These are phyloP conservation scores for Russula griseocarnosa DNA, from an alignment of 768 basidiomycete genomes.

Conservation along the genomic window DNA sequence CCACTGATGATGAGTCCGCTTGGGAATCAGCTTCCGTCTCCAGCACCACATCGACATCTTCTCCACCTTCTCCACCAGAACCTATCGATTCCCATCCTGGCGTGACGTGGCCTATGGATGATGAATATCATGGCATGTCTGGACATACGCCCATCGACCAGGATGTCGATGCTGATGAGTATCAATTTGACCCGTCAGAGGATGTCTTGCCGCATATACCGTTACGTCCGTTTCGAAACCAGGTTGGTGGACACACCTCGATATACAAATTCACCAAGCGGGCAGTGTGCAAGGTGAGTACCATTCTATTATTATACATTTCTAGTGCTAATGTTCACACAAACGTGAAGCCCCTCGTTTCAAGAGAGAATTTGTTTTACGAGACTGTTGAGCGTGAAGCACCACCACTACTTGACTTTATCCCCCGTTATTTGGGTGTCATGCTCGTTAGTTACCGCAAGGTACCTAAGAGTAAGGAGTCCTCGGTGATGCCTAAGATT, in stretches of 20 bases:
- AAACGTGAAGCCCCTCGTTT: slow-evolving; percentile 75
- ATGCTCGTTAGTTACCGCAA: slow-evolving; percentile 97
- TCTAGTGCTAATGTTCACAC: slow-evolving; percentile 6
- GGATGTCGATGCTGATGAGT: slow-evolving; percentile 31
- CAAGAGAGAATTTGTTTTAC: slow-evolving; percentile 96
- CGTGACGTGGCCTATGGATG: slow-evolving; percentile 34
- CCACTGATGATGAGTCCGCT: slow-evolving; percentile 71
- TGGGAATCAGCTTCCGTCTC: slow-evolving; percentile 70
- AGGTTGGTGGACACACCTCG: slow-evolving; percentile 95
- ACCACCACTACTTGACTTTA: slow-evolving; percentile 87
- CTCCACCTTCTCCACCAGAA: slow-evolving; percentile 38
- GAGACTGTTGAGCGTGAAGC: slow-evolving; percentile 93
- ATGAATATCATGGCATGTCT: slow-evolving; percentile 33
- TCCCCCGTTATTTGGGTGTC: slow-evolving; percentile 97
- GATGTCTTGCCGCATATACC: slow-evolving; percentile 83
- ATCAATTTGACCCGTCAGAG: slow-evolving; percentile 44
- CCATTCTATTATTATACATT: background rate
- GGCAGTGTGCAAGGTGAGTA: slow-evolving; percentile 94
- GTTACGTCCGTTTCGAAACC: slow-evolving; percentile 91
- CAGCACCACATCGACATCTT: slow-evolving; percentile 57
- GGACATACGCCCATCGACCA: slow-evolving; percentile 18
- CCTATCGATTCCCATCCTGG: slow-evolving; percentile 34
- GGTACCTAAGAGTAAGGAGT: slow-evolving; percentile 39
- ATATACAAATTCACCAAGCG: slow-evolving; percentile 98
- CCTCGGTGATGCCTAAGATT: slow-evolving; percentile 19